These are phyloP conservation scores for Talaromyces wortmannii DNA, from an alignment of 495 filamentous ascomycete genomes.

Conservation along the genomic window DNA sequence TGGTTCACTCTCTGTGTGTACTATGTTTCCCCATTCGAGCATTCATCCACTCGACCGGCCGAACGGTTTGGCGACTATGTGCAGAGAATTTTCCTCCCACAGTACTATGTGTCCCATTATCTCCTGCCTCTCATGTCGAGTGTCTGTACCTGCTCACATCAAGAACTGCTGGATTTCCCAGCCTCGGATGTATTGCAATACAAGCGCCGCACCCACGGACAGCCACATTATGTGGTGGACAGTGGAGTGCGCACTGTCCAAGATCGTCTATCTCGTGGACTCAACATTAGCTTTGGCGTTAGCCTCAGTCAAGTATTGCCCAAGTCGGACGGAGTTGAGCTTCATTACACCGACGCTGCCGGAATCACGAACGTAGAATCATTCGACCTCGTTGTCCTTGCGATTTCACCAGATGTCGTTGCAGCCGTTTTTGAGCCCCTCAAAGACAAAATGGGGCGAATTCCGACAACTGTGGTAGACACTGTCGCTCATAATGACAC, in stretches of 20 bases:
- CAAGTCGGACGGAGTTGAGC: slow-evolving; percentile 6
- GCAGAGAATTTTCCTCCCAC: slow-evolving; percentile 35
- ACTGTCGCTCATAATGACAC: slow-evolving; percentile 37
- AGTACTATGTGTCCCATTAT: slow-evolving; percentile 32
- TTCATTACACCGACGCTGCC: no score
- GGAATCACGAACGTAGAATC: slow-evolving; percentile 9
- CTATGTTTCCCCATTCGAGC: slow-evolving; percentile 21
- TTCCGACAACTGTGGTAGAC: slow-evolving; percentile 36
- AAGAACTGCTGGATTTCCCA: slow-evolving; percentile 42
- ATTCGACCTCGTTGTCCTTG: slow-evolving; percentile 34
- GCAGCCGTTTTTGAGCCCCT: slow-evolving; percentile 37
- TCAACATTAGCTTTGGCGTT: slow-evolving; percentile 15
- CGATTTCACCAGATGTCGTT: slow-evolving; percentile 36
- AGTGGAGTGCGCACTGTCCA: slow-evolving; percentile 41
- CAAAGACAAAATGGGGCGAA: slow-evolving; percentile 16
- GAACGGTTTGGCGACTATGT: slow-evolving; percentile 40
- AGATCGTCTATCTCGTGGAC: slow-evolving; percentile 24
- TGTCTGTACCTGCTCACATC: slow-evolving; percentile 45
- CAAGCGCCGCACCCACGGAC: slow-evolving; percentile 30
- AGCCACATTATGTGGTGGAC: slow-evolving; percentile 40
- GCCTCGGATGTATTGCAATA: slow-evolving; percentile 43
- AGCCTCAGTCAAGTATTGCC: slow-evolving; percentile 10
- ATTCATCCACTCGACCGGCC: slow-evolving; percentile 2
- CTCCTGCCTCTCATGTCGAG: slow-evolving; percentile 46
- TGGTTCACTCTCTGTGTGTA: slow-evolving; percentile 45